These are phyloP conservation scores for Vachellia collinsii DNA, from an alignment of 306 rosid genomes.

Conservation along the genomic window DNA sequence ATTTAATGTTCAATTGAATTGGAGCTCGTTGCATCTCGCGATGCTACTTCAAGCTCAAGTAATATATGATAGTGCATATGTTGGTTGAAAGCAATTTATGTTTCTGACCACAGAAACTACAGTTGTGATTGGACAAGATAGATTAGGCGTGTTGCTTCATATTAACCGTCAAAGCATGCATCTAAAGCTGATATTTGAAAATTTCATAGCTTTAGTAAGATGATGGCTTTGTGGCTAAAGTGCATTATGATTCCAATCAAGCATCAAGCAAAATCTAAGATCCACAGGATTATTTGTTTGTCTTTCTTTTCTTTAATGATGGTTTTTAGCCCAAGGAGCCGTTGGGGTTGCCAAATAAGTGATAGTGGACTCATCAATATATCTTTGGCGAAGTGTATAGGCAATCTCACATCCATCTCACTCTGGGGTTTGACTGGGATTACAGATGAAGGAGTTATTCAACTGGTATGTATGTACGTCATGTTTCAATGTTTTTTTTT, in stretches of 20 bases:
- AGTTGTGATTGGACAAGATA: neutral
- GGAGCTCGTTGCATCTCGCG: neutral
- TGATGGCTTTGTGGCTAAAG: constrained; percentile 1
- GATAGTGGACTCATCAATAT: constrained; percentile 69
- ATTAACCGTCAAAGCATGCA: neutral
- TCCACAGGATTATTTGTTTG: constrained; percentile 1
- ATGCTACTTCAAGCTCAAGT: constrained; percentile 4
- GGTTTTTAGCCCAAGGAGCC: constrained; percentile 78
- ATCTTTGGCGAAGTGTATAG: constrained; percentile 73
- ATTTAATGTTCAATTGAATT: constrained; percentile 7
- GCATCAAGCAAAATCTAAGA: neutral
- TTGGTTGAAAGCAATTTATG: neutral
- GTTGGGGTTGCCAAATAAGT: constrained; percentile 90
- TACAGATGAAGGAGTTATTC: constrained; percentile 85
- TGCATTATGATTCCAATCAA: constrained; percentile 15
- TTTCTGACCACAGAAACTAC: neutral
- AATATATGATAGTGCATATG: neutral
- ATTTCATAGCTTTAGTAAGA: neutral
- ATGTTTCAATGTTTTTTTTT: neutral
- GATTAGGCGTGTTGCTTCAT: neutral
- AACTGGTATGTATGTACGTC: constrained; percentile 64
- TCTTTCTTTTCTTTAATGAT: neutral
- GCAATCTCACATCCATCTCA: constrained; percentile 79
- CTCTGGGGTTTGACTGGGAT: constrained; percentile 94
- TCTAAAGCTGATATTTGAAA: neutral